Evolutionary conservation across 1,139 yeast genomes (phyloP).

Genomic region (Yamadazyma mexicana): DNA sequence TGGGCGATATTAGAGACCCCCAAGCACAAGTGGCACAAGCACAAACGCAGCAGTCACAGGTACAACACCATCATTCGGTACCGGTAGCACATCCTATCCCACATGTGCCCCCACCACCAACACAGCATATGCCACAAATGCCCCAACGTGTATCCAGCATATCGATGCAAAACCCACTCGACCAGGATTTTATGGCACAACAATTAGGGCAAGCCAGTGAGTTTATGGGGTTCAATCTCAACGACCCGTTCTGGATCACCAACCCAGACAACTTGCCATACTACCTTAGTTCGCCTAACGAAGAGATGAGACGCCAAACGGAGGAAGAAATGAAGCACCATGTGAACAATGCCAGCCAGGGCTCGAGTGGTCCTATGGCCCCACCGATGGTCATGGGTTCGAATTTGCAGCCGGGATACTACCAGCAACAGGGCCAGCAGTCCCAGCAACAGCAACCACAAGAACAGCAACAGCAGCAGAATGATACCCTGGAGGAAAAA

Average conservation of each 20-base stretch:
- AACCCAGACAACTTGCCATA: slow-evolving; percentile 43
- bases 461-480: too few relatives aligned
- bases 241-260: slow-evolving; percentile 47
- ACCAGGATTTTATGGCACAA: slow-evolving; percentile 2
- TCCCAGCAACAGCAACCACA: slow-evolving; percentile 10
- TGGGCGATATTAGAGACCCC: not conserved
- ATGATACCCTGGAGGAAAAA: too few relatives aligned
- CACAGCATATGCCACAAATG: too few relatives aligned
- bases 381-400: not conserved
- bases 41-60: not conserved
- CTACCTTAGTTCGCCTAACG: slow-evolving; percentile 38
- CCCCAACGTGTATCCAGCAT: too few relatives aligned
- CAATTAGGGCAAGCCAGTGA: slow-evolving; percentile 7
- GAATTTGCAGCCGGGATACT: not conserved
- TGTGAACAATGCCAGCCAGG: too few relatives aligned
- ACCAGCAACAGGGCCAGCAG: not conserved
- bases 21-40: not conserved
- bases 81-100: not conserved
- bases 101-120: not conserved
- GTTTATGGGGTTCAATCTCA: slow-evolving; percentile 26
- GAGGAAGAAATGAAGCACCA: slow-evolving; percentile 5
- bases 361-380: not conserved
- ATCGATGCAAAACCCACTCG: not conserved
- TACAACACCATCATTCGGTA: not conserved
- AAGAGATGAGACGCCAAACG: slow-evolving; percentile 19